phyloP scores from a whole-genome alignment of 2,329 filamentous ascomycete species.

The Alternaria hordeiaustralica region DNA sequence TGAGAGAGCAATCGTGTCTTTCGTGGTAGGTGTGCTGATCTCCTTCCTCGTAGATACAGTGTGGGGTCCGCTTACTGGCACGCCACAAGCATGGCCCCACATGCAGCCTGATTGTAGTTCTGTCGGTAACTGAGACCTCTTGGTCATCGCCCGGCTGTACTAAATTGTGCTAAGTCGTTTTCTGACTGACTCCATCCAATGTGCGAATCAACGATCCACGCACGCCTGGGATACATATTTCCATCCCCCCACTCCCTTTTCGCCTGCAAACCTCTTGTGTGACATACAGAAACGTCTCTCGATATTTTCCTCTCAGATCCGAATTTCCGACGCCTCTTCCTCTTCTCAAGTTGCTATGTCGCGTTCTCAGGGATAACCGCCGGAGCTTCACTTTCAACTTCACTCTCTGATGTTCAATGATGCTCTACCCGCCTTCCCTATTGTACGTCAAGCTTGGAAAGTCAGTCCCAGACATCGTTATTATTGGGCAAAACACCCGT shows the following conservation, averaged over 20 bases:
- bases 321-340: background rate
- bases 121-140: background rate
- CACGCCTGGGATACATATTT: background rate
- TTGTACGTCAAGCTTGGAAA: background rate
- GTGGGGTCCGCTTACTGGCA: conserved; percentile 4
- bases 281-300: background rate
- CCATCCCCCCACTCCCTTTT: background rate
- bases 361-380: background rate
- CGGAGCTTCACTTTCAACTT: background rate
- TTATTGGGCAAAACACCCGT: background rate
- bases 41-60: background rate
- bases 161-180: background rate
- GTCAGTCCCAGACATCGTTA: background rate
- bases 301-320: background rate
- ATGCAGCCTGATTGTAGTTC: conserved; percentile 1
- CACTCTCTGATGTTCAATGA: background rate
- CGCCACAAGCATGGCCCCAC: conserved; percentile 3
- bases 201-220: background rate
- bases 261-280: background rate
- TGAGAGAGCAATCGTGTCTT: background rate
- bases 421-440: background rate
- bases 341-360: background rate
- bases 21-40: background rate
- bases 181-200: background rate
- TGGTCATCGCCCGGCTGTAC: background rate